These are phyloP conservation scores for Cadophora sp. DNA, from an alignment of 2,329 filamentous ascomycete species.

Conservation along the genomic window DNA sequence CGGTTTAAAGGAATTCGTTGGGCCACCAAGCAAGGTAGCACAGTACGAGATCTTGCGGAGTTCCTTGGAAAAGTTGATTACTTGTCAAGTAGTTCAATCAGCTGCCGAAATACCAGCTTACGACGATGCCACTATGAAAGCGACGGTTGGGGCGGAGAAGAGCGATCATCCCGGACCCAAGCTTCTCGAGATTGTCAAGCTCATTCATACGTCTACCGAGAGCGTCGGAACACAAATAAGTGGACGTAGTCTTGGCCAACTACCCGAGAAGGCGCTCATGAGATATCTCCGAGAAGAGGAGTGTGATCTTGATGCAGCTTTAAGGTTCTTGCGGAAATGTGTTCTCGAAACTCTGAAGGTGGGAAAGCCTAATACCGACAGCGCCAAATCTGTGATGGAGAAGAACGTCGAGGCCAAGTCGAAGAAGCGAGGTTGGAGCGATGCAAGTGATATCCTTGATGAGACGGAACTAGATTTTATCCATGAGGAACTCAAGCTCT, in stretches of 20 bases:
- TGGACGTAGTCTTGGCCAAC: constrained; percentile 38
- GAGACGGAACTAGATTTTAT: too few relatives aligned
- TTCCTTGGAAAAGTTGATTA: constrained; percentile 37
- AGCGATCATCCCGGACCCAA: constrained; percentile 24
- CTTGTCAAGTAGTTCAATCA: constrained; percentile 29
- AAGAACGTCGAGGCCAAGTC: neutral
- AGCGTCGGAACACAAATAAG: constrained; percentile 31
- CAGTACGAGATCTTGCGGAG: constrained; percentile 43
- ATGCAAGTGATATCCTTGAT: neutral
- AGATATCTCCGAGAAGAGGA: constrained; percentile 35
- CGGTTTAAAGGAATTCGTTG: constrained; percentile 34
- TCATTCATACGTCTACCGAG: constrained; percentile 23
- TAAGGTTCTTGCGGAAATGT: constrained; percentile 29
- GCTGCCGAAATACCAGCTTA: constrained; percentile 34
- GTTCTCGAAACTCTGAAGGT: neutral
- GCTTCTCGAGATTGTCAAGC: constrained; percentile 33
- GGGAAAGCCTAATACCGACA: neutral
- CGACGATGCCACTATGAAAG: constrained; percentile 32
- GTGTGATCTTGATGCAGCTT: constrained; percentile 35
- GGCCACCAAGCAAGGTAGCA: constrained; percentile 33
- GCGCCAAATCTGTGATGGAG: neutral
- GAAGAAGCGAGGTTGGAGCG: neutral
- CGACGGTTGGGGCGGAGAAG: neutral
- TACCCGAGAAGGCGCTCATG: constrained; percentile 40
- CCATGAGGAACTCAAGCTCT: neutral